Percentiles rank a stretch among this genome's conserved stretches.
phyloP scores from a whole-genome alignment of 805 yeast species.

The Candida krabiensis region DNA sequence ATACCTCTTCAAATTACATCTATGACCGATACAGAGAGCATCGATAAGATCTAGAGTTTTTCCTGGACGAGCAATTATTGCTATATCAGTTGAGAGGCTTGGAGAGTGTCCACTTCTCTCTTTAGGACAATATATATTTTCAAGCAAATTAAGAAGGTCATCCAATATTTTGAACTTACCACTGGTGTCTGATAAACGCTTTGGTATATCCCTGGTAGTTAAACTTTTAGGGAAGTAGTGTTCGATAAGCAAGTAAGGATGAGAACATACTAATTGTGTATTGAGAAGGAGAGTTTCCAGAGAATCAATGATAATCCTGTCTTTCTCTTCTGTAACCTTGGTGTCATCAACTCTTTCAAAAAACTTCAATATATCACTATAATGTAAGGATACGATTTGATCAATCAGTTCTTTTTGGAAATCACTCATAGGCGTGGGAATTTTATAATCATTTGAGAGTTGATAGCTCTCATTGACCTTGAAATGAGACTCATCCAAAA shows the following conservation, averaged over 20 bases:
- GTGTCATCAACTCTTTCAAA: conserved; percentile 60
- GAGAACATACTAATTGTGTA: conserved; percentile 79
- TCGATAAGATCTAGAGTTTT: conserved; percentile 70
- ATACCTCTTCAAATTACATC: conserved; percentile 55
- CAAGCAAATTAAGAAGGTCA: conserved; percentile 59
- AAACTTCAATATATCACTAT: conserved; percentile 84
- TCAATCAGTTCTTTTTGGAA: conserved; percentile 88
- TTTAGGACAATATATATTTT: conserved; percentile 29
- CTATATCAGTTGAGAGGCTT: conserved; percentile 49
- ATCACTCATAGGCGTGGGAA: conserved; percentile 82
- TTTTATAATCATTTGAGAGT: conserved; percentile 61
- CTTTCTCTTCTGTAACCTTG: conserved; percentile 32
- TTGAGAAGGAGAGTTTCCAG: conserved; percentile 73
- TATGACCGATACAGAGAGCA: conserved; percentile 65
- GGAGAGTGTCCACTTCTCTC: conserved; percentile 16
- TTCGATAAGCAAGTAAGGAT: conserved; percentile 81
- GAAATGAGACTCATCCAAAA: conserved; percentile 56
- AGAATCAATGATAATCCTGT: conserved; percentile 67
- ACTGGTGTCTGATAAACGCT: conserved; percentile 69
- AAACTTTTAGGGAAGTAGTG: conserved; percentile 84
- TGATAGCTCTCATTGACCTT: conserved; percentile 36
- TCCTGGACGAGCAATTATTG: conserved; percentile 68
- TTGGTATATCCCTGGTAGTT: conserved; percentile 68
- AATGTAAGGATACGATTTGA: conserved; percentile 88
- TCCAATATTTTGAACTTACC: conserved; percentile 78